Evolutionary conservation across 164 flowering plant species (phyloP), one percentile per base, ranked within the genome.

Genomic region (Taxillus chinensis): DNA sequence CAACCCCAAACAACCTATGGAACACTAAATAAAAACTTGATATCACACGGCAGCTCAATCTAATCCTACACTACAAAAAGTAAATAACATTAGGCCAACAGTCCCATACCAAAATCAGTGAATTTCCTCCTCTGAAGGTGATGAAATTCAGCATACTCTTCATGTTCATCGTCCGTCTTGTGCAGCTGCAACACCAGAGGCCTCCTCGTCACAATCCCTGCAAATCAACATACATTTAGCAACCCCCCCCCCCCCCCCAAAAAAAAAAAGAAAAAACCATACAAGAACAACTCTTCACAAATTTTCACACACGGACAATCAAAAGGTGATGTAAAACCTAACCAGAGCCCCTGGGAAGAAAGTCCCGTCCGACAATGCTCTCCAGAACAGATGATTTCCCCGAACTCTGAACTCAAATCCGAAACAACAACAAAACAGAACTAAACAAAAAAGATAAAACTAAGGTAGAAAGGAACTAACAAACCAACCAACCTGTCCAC

Each of bases 321-420:
- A 13, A 14, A 63, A 62, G 49, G 39, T 45, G 15, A 4, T 55
- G 17, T 15, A 41, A 16, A 55, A 68, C 45, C 69, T 5, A 49
- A 83, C 95, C 95, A 5, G 95, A 88, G 74, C 95, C 95, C 62
- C 95, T 63, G 7, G 95, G 95, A 63, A 88, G 92, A 63, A 86
- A 88, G 73, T 88, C 95, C 3, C 90, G 76, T 14, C 95, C 95
- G 0, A 86, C 92, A 8, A 86, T 82, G 76, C 95, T 88, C 77
- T 88, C 95, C 59, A 88, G 57, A 42, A 88, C 95, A 1, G 95
- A 88, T 46, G 92, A 86, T 62, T 88, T 88, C 8, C 90, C 95
- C 1, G 95, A 88, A 72, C 95, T 88, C 95, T 88, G 81, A 41
- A 57, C 27, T 39, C 71, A 74, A 50, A 55, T 8, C 45, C 60